phyloP scores from a whole-genome alignment of 768 basidiomycete genomes.

The Russula sp. region DNA sequence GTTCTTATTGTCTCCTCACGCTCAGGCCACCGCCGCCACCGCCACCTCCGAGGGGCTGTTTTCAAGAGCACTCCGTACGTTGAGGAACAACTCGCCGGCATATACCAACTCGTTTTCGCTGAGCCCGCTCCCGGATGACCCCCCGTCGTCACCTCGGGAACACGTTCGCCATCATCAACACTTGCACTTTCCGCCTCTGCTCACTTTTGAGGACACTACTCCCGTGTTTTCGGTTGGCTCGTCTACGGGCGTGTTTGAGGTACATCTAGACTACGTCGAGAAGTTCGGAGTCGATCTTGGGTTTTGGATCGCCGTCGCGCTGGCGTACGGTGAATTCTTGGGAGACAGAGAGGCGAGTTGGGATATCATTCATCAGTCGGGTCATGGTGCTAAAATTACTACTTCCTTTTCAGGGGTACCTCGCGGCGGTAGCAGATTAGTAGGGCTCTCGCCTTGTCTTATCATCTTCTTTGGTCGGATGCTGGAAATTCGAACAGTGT shows the following conservation, averaged over 20 bases:
- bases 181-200: slow-evolving; percentile 32
- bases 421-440: slow-evolving; percentile 29
- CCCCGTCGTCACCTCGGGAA: neutral
- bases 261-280: slow-evolving; percentile 49
- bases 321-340: slow-evolving; percentile 73
- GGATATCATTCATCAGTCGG: neutral
- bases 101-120: slow-evolving; percentile 19
- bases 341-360: slow-evolving; percentile 64
- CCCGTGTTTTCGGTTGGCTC: slow-evolving; percentile 54
- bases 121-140: slow-evolving; percentile 14
- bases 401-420: slow-evolving; percentile 28
- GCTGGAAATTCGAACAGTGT: neutral
- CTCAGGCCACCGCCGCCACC: slow-evolving; percentile 21
- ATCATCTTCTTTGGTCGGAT: neutral
- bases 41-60: slow-evolving; percentile 23
- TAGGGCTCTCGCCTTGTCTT: slow-evolving; percentile 1
- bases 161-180: neutral
- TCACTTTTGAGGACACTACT: slow-evolving; percentile 67
- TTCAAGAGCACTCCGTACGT: slow-evolving; percentile 26
- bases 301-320: slow-evolving; percentile 69
- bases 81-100: slow-evolving; percentile 16
- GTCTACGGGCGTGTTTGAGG: slow-evolving; percentile 53
- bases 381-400: neutral
- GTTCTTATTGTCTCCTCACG: slow-evolving; percentile 31
- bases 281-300: slow-evolving; percentile 63